Conservation (phyloP, 2,329 filamentous ascomycete genomes). For the Elsinoe australis region DNA sequence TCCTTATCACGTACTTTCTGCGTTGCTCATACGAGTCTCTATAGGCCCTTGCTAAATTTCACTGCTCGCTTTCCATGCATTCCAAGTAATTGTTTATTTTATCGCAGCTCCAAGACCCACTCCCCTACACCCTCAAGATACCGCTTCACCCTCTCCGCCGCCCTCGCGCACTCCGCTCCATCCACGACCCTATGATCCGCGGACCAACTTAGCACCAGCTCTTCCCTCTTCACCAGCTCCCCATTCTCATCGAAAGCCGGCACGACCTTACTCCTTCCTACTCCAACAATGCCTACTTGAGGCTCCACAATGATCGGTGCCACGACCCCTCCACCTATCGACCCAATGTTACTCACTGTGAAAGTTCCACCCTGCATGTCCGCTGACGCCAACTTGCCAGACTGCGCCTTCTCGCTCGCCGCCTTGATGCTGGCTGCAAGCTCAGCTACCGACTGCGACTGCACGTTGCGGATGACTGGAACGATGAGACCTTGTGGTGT, state of each 20-base stretch:
- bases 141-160: conserved; percentile 69
- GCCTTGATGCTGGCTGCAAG: conserved; percentile 70
- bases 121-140: conserved; percentile 77
- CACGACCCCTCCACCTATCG: conserved; percentile 85
- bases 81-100: neutral
- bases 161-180: conserved; percentile 87
- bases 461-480: conserved; percentile 82
- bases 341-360: conserved; percentile 94
- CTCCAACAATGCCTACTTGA: conserved; percentile 84
- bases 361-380: conserved; percentile 86
- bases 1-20: too few relatives aligned
- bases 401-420: conserved; percentile 63
- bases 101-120: conserved; percentile 78
- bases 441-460: conserved; percentile 63
- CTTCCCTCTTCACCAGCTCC: conserved; percentile 63
- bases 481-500: conserved; percentile 82
- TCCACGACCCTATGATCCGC: conserved; percentile 92
- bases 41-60: too few relatives aligned
- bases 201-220: conserved; percentile 92
- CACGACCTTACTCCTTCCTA: conserved; percentile 71
- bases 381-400: conserved; percentile 64
- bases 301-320: conserved; percentile 83
- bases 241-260: conserved; percentile 61
- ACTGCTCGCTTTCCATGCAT: neutral
- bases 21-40: too few relatives aligned